These are phyloP conservation scores for Parathielavia hyrcaniae DNA, from an alignment of 495 filamentous ascomycete species.

Conservation along the genomic window DNA sequence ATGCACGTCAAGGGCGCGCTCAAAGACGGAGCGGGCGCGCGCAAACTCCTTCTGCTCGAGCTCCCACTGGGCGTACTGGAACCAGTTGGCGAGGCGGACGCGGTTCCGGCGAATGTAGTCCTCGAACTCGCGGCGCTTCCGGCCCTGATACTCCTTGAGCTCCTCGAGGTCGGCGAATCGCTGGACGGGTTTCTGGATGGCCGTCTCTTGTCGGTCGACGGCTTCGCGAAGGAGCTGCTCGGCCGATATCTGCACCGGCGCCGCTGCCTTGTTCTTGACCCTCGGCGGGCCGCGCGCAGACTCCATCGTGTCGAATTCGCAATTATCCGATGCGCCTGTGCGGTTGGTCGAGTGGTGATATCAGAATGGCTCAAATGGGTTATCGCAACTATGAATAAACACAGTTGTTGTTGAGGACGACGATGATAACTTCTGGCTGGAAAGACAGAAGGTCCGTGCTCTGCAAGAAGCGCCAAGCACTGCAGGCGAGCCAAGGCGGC, in stretches of 20 bases:
- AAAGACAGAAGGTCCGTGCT: too few species aligned
- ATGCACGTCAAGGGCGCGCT: slow-evolving; percentile 89
- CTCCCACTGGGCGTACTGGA: slow-evolving; percentile 96
- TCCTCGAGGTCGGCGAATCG: slow-evolving; percentile 95
- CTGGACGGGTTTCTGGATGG: slow-evolving; percentile 83
- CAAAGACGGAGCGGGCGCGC: slow-evolving; percentile 93
- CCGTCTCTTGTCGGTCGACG: slow-evolving; percentile 91
- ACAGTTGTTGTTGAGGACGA: too few species aligned
- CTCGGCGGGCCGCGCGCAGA: slow-evolving; percentile 84
- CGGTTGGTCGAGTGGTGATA: not conserved
- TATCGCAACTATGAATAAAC: too few species aligned
- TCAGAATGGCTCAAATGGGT: slow-evolving; percentile 3
- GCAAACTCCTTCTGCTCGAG: slow-evolving; percentile 97
- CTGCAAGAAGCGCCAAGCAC: not conserved
- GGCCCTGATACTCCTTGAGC: slow-evolving; percentile 92
- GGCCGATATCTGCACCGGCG: slow-evolving; percentile 82
- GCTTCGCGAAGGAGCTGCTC: slow-evolving; percentile 97
- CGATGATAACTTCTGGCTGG: too few species aligned
- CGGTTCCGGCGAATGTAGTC: slow-evolving; percentile 94
- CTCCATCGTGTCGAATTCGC: slow-evolving; percentile 60
- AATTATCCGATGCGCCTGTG: not conserved
- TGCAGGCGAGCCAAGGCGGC: slow-evolving; percentile 1
- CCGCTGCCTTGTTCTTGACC: slow-evolving; percentile 96
- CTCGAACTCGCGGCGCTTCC: slow-evolving; percentile 94
- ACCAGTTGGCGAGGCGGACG: slow-evolving; percentile 98